Percentiles rank a stretch among this genome's conserved stretches.
Conservation (phyloP, 2,329 filamentous ascomycete species). For the Verticillium nonalfalfae region DNA sequence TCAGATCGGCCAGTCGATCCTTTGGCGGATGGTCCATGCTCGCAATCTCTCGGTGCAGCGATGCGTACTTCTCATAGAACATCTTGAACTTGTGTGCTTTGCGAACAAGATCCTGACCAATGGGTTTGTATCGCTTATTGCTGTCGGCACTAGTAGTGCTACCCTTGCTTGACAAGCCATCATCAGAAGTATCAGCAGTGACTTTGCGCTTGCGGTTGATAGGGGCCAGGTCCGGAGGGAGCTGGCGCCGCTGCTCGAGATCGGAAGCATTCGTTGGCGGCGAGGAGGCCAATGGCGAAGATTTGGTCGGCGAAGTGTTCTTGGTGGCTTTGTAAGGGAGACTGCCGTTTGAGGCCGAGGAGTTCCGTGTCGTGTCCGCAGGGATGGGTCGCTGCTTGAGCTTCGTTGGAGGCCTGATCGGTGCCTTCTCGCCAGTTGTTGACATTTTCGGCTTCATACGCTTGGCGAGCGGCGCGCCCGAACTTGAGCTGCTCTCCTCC, state of each 20-base stretch:
- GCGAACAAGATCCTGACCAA: slow-evolving; percentile 41
- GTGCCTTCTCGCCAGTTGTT: slow-evolving; percentile 15
- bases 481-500: slow-evolving; percentile 52
- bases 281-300: slow-evolving; percentile 59
- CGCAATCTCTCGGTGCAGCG: slow-evolving; percentile 49
- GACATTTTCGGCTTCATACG: slow-evolving; percentile 41
- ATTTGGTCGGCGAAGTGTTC: slow-evolving; percentile 54
- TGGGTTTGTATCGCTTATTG: slow-evolving; percentile 13
- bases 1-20: slow-evolving; percentile 42
- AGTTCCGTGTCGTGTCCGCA: slow-evolving; percentile 30
- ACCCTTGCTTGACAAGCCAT: slow-evolving; percentile 4
- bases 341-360: slow-evolving; percentile 9
- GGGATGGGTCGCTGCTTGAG: slow-evolving; percentile 40
- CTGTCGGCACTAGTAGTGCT: slow-evolving; percentile 5
- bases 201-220: slow-evolving; percentile 37
- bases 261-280: slow-evolving; percentile 61
- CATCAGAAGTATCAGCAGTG: slow-evolving; percentile 14
- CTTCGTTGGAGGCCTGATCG: slow-evolving; percentile 20
- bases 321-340: slow-evolving; percentile 29
- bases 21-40: slow-evolving; percentile 42
- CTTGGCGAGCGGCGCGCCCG: slow-evolving; percentile 51
- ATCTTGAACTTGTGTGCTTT: slow-evolving; percentile 50
- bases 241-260: slow-evolving; percentile 33
- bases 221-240: slow-evolving; percentile 18
- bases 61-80: slow-evolving; percentile 50